phyloP scores from a whole-genome alignment of 306 rosid species.

The Trifolium dubium region DNA sequence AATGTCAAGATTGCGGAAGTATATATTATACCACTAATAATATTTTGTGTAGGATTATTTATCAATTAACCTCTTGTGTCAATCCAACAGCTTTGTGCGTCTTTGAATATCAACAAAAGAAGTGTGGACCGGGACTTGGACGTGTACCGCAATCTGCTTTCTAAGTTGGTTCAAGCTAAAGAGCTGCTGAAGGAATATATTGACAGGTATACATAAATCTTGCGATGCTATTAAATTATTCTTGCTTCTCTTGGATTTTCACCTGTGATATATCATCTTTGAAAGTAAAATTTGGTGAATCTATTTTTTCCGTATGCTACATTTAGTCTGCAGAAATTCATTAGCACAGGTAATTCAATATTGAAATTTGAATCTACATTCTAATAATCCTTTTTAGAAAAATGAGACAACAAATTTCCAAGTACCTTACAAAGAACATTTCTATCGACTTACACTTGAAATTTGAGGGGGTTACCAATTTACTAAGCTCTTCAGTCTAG shows the following conservation, averaged over 20 bases:
- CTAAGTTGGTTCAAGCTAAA: conserved; percentile 97
- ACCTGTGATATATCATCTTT: neutral
- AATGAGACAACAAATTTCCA: neutral
- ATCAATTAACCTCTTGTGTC: conserved; percentile 40
- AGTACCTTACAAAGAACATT: neutral
- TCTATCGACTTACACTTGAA: neutral
- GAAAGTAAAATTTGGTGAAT: neutral
- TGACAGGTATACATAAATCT: conserved; percentile 62
- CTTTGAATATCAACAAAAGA: conserved; percentile 77
- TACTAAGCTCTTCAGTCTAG: conserved; percentile 5
- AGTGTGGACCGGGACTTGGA: conserved; percentile 98
- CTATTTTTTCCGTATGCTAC: neutral
- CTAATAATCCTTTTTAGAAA: neutral
- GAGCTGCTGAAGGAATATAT: conserved; percentile 92
- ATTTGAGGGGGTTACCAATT: neutral
- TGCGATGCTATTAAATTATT: neutral
- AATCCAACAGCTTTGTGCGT: conserved; percentile 74
- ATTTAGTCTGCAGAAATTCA: neutral
- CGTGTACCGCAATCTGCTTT: conserved; percentile 91
- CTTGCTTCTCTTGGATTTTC: neutral
- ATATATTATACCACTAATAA: conserved; percentile 9
- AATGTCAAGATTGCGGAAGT: conserved; percentile 22
- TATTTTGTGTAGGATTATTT: conserved; percentile 5
- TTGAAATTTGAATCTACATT: conserved; percentile 17
- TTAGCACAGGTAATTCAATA: neutral